phyloP scores from a whole-genome alignment of 2,329 filamentous ascomycete genomes.

The Bipolaris zeicola region DNA sequence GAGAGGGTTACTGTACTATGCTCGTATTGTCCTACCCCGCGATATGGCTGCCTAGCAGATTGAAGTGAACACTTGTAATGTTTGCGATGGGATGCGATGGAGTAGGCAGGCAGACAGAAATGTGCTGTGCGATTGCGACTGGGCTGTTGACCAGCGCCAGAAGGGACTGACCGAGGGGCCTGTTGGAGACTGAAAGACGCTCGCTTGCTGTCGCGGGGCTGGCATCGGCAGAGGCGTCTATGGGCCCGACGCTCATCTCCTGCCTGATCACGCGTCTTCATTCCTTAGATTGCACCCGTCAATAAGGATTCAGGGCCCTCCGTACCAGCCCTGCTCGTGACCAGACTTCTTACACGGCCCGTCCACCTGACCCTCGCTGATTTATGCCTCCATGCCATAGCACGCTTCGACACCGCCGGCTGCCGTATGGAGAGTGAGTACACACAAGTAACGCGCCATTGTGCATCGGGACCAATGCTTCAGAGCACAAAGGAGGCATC shows the following conservation, averaged over 20 bases:
- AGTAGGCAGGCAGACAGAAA: constrained; percentile 5
- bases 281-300: constrained; percentile 18
- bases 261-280: constrained; percentile 21
- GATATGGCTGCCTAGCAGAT: constrained; percentile 31
- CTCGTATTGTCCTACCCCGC: constrained; percentile 19
- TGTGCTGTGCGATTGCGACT: constrained; percentile 15
- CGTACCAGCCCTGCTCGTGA: constrained; percentile 7
- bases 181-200: constrained; percentile 11
- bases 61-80: constrained; percentile 15
- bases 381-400: not conserved
- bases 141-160: constrained; percentile 23
- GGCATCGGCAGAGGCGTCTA: constrained; percentile 19
- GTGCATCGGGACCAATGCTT: constrained; percentile 9
- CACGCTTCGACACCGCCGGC: no score
- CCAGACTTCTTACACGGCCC: not conserved
- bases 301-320: constrained; percentile 5
- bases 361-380: not conserved
- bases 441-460: not conserved
- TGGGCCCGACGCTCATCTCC: constrained; percentile 8
- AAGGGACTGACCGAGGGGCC: constrained; percentile 17
- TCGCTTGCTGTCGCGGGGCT: constrained; percentile 24
- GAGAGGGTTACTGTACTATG: constrained; percentile 18
- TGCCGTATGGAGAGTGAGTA: no score
- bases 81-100: constrained; percentile 11
- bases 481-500: constrained; percentile 7